Evolutionary conservation across 139 green algal species (phyloP).

Genomic region (Tetradesmus obliquus): DNA sequence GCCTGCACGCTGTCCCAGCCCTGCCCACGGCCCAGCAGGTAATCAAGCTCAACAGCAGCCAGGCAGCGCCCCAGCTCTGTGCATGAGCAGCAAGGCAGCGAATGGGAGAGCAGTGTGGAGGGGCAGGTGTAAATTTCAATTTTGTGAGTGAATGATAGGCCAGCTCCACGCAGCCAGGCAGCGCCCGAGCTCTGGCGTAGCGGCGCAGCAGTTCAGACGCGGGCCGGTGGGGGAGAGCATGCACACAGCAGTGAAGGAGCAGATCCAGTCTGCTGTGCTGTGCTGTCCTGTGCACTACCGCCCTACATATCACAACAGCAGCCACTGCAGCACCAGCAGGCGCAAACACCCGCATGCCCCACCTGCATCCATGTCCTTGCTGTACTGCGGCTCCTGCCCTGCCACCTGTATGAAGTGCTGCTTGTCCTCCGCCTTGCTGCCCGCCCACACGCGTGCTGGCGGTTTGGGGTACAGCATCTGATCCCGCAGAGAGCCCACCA

Average conservation of each 20-base stretch:
- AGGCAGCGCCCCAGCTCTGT: constrained; percentile 68
- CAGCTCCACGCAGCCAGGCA: background rate
- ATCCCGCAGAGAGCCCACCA: constrained; percentile 84
- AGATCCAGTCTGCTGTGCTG: too few relatives aligned
- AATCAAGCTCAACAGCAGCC: constrained; percentile 87
- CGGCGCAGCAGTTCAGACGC: too few relatives aligned
- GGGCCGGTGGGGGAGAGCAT: too few relatives aligned
- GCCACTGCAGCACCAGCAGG: background rate
- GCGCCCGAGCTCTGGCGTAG: background rate
- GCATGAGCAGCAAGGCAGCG: background rate
- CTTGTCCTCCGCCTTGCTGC: constrained; percentile 44
- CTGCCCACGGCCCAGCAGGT: constrained; percentile 77
- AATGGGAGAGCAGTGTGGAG: background rate
- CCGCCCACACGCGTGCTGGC: constrained; percentile 68
- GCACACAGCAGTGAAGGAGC: too few relatives aligned
- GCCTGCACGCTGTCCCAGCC: constrained; percentile 78
- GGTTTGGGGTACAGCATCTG: constrained; percentile 93
- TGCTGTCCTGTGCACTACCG: background rate
- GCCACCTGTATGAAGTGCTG: constrained; percentile 11
- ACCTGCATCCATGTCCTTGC: constrained; percentile 4
- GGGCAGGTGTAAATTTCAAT: background rate
- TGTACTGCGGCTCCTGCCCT: constrained; percentile 16
- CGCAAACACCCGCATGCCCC: background rate
- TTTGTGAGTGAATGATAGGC: background rate
- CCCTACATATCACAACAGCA: background rate